Percentiles rank a stretch among this genome's conserved stretches.
phyloP scores from a whole-genome alignment of 495 filamentous ascomycete species.

The Penicillium waksmanii region DNA sequence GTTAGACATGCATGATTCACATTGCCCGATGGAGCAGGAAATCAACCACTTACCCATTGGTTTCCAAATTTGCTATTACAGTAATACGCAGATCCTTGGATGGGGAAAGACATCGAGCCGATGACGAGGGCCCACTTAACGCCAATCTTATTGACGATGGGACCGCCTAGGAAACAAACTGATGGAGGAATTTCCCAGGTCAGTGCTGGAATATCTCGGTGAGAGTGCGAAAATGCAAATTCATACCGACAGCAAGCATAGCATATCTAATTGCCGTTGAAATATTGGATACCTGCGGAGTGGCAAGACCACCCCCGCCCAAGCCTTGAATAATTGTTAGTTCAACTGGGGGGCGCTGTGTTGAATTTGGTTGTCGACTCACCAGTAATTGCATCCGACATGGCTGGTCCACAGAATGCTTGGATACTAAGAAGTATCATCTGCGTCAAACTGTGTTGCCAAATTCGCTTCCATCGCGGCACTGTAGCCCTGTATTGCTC shows the following conservation, averaged over 20 bases:
- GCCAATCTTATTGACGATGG: conserved; percentile 37
- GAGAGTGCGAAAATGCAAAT: neutral
- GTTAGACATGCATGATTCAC: neutral
- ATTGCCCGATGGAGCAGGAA: neutral
- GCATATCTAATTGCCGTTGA: conserved; percentile 33
- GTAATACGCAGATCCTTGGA: conserved; percentile 37
- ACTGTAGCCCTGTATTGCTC: conserved; percentile 23
- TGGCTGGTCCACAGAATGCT: conserved; percentile 24
- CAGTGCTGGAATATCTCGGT: neutral
- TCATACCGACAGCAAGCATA: conserved; percentile 31
- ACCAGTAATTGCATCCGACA: conserved; percentile 36
- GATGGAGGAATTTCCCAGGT: neutral
- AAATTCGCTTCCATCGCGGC: conserved; percentile 32
- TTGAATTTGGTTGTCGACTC: neutral
- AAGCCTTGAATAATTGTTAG: conserved; percentile 26
- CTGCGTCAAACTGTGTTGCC: conserved; percentile 38
- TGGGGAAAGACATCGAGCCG: conserved; percentile 36
- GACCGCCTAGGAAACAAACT: conserved; percentile 34
- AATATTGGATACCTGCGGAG: conserved; percentile 33
- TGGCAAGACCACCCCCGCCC: conserved; percentile 37
- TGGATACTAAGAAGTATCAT: conserved; percentile 33
- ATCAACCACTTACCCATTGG: conserved; percentile 25
- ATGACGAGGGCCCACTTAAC: conserved; percentile 38
- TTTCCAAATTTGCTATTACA: conserved; percentile 40
- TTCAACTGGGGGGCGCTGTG: neutral